A percentile compares a stretch with the other conserved stretches of the same genome.
Evolutionary conservation across 371 early-diverging fungal genomes (phyloP).

Genomic region (Actinomucor elegans): DNA sequence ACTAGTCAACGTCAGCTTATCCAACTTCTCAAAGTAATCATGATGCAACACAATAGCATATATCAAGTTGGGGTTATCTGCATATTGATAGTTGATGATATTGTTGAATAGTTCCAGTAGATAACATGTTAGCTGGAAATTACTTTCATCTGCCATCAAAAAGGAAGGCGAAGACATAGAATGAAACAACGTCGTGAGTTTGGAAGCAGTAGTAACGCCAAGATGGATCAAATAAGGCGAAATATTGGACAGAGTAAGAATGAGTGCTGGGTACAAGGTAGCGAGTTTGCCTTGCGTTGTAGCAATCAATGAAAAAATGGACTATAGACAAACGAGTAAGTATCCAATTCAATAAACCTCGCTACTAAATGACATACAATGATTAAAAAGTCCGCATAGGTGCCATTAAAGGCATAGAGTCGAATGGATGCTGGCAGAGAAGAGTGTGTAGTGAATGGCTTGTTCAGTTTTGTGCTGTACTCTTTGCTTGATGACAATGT

Average conservation of each 20-base stretch:
- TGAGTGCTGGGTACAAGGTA: conserved; percentile 73
- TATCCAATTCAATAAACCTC: no score
- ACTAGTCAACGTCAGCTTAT: conserved; percentile 59
- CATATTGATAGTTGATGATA: conserved; percentile 78
- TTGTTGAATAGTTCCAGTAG: conserved; percentile 78
- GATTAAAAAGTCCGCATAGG: conserved; percentile 83
- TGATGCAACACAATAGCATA: conserved; percentile 78
- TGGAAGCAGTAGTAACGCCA: conserved; percentile 69
- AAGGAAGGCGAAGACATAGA: conserved; percentile 81
- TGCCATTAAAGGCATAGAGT: conserved; percentile 74
- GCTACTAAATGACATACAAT: conserved; percentile 50
- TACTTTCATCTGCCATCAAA: conserved; percentile 74
- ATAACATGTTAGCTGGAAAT: conserved; percentile 71
- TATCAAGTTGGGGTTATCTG: conserved; percentile 73
- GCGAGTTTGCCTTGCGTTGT: conserved; percentile 69
- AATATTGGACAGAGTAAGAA: conserved; percentile 78
- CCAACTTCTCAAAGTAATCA: conserved; percentile 61
- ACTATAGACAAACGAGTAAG: no score
- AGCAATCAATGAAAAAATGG: conserved; percentile 74
- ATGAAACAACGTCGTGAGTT: conserved; percentile 72
- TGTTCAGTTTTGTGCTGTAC: conserved; percentile 78
- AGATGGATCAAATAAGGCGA: conserved; percentile 78
- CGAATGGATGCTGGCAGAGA: conserved; percentile 64
- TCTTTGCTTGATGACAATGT: conserved; percentile 77
- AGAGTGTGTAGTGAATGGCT: conserved; percentile 67